These are phyloP conservation scores for Elasticomyces elasticus DNA, from an alignment of 495 filamentous ascomycete genomes.

Conservation along the genomic window DNA sequence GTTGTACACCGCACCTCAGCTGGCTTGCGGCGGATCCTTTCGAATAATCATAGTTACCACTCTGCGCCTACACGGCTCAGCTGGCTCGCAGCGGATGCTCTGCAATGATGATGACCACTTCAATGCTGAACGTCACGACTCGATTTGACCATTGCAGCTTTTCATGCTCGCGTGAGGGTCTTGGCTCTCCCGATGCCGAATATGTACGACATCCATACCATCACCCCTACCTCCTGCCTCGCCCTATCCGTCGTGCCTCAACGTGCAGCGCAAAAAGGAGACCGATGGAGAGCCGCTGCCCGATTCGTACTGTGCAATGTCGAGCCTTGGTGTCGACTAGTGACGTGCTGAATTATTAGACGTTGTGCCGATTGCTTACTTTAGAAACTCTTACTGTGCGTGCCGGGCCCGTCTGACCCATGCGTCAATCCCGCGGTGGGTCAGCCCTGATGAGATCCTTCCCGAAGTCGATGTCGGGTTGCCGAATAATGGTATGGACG, in stretches of 20 bases:
- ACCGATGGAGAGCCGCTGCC: background rate
- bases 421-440: background rate
- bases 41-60: too few species aligned
- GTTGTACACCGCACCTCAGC: too few species aligned
- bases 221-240: background rate
- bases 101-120: too few species aligned
- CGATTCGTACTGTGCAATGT: background rate
- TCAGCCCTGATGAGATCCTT: constrained; percentile 2
- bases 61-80: too few species aligned
- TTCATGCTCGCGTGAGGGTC: too few species aligned
- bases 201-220: too few species aligned
- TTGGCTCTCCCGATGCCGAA: too few species aligned
- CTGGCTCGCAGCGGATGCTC: too few species aligned
- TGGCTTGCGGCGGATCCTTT: too few species aligned
- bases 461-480: background rate
- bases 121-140: too few species aligned
- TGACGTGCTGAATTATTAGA: background rate
- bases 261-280: constrained; percentile 1
- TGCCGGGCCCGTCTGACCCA: background rate
- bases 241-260: background rate
- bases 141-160: background rate
- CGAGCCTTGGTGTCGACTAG: background rate
- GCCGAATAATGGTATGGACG: background rate
- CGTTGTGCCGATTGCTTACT: background rate
- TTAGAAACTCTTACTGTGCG: background rate